Conservation (phyloP, 495 filamentous ascomycete species). For the Xylaria flabelliformis region DNA sequence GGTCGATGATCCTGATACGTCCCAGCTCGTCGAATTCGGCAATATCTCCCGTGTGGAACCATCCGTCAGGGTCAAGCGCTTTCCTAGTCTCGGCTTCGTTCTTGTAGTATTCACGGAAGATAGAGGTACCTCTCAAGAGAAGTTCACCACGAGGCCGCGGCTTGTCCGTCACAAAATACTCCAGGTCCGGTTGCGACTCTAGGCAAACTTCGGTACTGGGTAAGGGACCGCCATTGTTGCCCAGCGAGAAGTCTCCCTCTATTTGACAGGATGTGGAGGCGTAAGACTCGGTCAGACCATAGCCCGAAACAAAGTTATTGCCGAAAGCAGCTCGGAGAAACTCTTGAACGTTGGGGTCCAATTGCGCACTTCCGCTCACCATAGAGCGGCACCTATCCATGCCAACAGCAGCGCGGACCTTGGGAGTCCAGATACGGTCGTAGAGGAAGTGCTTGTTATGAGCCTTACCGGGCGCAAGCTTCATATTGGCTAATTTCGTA, state of each 20-base stretch:
- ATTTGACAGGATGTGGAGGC: constrained; percentile 74
- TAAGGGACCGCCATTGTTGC: constrained; percentile 80
- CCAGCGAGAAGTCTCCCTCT: constrained; percentile 70
- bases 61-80: constrained; percentile 84
- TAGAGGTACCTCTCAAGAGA: constrained; percentile 75
- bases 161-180: constrained; percentile 88
- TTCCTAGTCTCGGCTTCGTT: constrained; percentile 86
- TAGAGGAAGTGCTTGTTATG: constrained; percentile 85
- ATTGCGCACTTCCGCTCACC: constrained; percentile 88
- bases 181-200: constrained; percentile 90
- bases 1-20: constrained; percentile 92
- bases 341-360: constrained; percentile 84
- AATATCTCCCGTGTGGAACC: constrained; percentile 97
- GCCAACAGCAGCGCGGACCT: constrained; percentile 81
- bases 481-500: constrained; percentile 80
- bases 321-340: constrained; percentile 86
- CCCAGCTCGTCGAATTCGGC: constrained; percentile 81
- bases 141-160: constrained; percentile 94
- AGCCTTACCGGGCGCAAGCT: constrained; percentile 69
- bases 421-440: constrained; percentile 92
- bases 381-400: constrained; percentile 74
- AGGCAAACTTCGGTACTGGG: constrained; percentile 78
- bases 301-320: constrained; percentile 85
- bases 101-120: constrained; percentile 87
- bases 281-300: constrained; percentile 96